Conservation (phyloP, 306 rosid genomes). For the Cicer yamashitae region DNA sequence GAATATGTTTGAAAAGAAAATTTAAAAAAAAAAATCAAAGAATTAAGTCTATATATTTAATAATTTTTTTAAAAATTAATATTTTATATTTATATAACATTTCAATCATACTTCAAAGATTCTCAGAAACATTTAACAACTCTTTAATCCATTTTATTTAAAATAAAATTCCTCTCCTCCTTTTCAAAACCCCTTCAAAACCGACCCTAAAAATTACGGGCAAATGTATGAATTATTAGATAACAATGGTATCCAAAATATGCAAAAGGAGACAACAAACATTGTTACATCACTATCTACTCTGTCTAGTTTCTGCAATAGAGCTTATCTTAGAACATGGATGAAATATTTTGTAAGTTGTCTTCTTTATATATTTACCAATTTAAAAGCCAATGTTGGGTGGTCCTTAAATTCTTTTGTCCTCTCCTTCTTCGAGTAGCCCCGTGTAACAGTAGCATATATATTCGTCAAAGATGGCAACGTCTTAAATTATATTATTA, state of each 20-base stretch:
- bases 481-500: neutral
- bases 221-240: neutral
- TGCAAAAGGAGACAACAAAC: neutral
- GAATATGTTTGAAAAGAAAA: too few relatives aligned
- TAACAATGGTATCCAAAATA: neutral
- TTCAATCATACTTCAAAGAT: too few relatives aligned
- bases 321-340: slow-evolving; percentile 26
- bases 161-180: too few relatives aligned
- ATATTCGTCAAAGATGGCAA: slow-evolving; percentile 36
- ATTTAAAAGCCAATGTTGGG: neutral
- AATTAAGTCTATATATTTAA: too few relatives aligned
- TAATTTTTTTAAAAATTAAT: too few relatives aligned
- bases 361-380: neutral
- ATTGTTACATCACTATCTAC: slow-evolving; percentile 24
- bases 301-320: slow-evolving; percentile 26
- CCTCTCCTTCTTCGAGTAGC: slow-evolving; percentile 31
- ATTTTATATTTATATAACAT: too few relatives aligned
- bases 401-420: slow-evolving; percentile 24
- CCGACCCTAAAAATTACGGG: too few relatives aligned
- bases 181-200: too few relatives aligned
- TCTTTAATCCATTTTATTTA: too few relatives aligned
- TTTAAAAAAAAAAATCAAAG: too few relatives aligned
- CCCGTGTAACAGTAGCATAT: neutral
- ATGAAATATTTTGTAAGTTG: neutral
- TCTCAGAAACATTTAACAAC: too few relatives aligned